Conservation (phyloP, 305 asterid genomes). For the Vinca major region DNA sequence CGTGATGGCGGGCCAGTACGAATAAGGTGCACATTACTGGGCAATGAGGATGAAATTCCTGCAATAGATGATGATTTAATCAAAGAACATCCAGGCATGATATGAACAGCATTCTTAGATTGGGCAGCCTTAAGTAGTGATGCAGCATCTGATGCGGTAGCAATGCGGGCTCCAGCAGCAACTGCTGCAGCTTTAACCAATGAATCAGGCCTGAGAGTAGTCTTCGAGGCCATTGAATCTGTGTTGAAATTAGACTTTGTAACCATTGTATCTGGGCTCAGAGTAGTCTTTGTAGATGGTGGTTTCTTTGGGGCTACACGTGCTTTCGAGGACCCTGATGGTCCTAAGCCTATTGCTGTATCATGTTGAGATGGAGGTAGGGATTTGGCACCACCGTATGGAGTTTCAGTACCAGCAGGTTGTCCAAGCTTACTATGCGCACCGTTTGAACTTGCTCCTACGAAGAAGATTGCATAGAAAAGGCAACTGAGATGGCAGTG, state of each 20-base stretch:
- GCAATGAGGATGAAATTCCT: slow-evolving; percentile 44
- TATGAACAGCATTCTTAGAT: slow-evolving; percentile 54
- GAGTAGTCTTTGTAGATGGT: slow-evolving; percentile 23
- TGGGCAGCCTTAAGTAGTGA: slow-evolving; percentile 52
- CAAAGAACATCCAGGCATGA: slow-evolving; percentile 44
- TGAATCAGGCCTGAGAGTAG: slow-evolving; percentile 40
- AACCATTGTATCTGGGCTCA: slow-evolving; percentile 55
- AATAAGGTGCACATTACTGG: slow-evolving; percentile 87
- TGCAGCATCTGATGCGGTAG: slow-evolving; percentile 55
- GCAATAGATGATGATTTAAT: slow-evolving; percentile 31
- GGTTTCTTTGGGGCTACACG: slow-evolving; percentile 32
- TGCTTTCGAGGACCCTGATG: slow-evolving; percentile 35
- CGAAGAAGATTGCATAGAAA: slow-evolving; percentile 2
- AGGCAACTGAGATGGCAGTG: not conserved
- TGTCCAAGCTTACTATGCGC: slow-evolving; percentile 9
- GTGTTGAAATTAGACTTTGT: slow-evolving; percentile 32
- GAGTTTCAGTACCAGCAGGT: slow-evolving; percentile 18
- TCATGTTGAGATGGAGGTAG: slow-evolving; percentile 31
- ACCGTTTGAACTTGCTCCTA: slow-evolving; percentile 18
- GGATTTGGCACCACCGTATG: slow-evolving; percentile 20
- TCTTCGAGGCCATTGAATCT: slow-evolving; percentile 38
- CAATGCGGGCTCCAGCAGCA: slow-evolving; percentile 76
- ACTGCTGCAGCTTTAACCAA: slow-evolving; percentile 74
- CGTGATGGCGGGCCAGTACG: slow-evolving; percentile 58
- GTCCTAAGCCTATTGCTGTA: slow-evolving; percentile 22